Evolutionary conservation across 345 rosid species (phyloP).

Genomic region (Zanthoxylum bungeanum): DNA sequence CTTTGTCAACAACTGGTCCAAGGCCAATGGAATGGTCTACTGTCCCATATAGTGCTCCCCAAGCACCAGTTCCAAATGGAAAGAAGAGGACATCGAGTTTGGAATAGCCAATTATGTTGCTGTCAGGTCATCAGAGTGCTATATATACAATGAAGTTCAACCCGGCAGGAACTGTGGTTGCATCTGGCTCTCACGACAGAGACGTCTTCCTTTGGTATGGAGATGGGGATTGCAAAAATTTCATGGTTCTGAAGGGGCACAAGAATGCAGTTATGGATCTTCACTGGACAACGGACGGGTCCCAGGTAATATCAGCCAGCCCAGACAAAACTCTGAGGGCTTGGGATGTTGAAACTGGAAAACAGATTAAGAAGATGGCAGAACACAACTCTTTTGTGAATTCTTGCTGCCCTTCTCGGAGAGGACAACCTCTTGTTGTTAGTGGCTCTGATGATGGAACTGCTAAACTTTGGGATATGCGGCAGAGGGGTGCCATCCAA

Average conservation of each 20-base stretch:
- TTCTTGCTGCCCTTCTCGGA: slow-evolving; percentile 84
- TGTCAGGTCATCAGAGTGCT: slow-evolving; percentile 84
- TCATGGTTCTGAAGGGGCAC: slow-evolving; percentile 93
- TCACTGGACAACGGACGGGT: slow-evolving; percentile 92
- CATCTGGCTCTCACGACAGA: slow-evolving; percentile 94
- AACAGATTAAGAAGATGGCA: slow-evolving; percentile 96
- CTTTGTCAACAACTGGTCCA: slow-evolving; percentile 59
- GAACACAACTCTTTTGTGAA: slow-evolving; percentile 92
- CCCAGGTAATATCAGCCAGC: slow-evolving; percentile 85
- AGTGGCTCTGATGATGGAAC: slow-evolving; percentile 99
- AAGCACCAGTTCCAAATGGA: slow-evolving; percentile 53
- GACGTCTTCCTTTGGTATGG: slow-evolving; percentile 90
- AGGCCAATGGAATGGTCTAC: slow-evolving; percentile 95
- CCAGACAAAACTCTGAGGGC: slow-evolving; percentile 92
- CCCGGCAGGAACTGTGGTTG: slow-evolving; percentile 76
- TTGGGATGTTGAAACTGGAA: slow-evolving; percentile 93
- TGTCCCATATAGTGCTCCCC: slow-evolving; percentile 49
- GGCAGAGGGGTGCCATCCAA: slow-evolving; percentile 98
- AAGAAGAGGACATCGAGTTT: slow-evolving; percentile 75
- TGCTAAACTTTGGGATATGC: slow-evolving; percentile 98
- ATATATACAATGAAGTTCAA: slow-evolving; percentile 90
- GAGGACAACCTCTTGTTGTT: slow-evolving; percentile 89
- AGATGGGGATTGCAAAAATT: slow-evolving; percentile 93
- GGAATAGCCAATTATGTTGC: slow-evolving; percentile 91
- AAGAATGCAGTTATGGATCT: slow-evolving; percentile 92